Evolutionary conservation across 2,329 filamentous ascomycete species (phyloP).

Genomic region (Calonectria leucothoes): DNA sequence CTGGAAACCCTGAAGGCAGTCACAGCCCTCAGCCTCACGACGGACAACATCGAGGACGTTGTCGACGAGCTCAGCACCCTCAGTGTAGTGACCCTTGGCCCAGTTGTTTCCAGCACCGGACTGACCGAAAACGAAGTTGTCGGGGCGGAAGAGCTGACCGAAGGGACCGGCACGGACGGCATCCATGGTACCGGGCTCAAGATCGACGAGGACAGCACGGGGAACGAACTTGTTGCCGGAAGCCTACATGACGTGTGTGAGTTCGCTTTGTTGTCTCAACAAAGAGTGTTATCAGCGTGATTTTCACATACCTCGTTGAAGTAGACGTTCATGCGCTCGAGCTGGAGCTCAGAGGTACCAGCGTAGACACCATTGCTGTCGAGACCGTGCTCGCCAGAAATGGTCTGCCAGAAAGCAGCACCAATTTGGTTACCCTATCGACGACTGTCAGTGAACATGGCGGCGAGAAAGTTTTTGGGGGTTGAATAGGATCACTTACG

Average conservation of each 20-base stretch:
- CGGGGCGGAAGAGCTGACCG: conserved; percentile 98
- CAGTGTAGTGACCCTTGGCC: conserved; percentile 99
- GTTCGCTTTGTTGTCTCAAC: conserved; percentile 15
- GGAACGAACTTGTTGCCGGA: conserved; percentile 99
- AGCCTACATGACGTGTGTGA: conserved; percentile 69
- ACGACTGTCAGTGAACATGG: conserved; percentile 50
- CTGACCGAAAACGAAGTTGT: conserved; percentile 99
- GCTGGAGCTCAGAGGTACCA: conserved; percentile 97
- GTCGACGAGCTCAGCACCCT: conserved; percentile 99
- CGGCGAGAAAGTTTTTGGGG: not conserved
- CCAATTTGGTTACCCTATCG: conserved; percentile 98
- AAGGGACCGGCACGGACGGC: conserved; percentile 98
- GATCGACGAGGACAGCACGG: conserved; percentile 98
- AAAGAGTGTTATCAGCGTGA: not conserved
- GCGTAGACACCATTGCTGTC: conserved; percentile 99
- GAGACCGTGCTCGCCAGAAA: conserved; percentile 93
- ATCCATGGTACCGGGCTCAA: conserved; percentile 99
- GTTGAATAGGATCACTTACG: conserved; percentile 67
- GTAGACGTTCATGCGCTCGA: conserved; percentile 99
- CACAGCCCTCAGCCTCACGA: conserved; percentile 97
- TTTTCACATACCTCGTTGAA: conserved; percentile 77
- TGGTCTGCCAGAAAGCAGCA: conserved; percentile 98
- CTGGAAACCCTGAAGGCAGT: conserved; percentile 99
- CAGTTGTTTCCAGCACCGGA: conserved; percentile 99
- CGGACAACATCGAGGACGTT: conserved; percentile 98